These are phyloP conservation scores for Puccinia novopanici DNA, from an alignment of 1,284 basidiomycete genomes.

Conservation along the genomic window DNA sequence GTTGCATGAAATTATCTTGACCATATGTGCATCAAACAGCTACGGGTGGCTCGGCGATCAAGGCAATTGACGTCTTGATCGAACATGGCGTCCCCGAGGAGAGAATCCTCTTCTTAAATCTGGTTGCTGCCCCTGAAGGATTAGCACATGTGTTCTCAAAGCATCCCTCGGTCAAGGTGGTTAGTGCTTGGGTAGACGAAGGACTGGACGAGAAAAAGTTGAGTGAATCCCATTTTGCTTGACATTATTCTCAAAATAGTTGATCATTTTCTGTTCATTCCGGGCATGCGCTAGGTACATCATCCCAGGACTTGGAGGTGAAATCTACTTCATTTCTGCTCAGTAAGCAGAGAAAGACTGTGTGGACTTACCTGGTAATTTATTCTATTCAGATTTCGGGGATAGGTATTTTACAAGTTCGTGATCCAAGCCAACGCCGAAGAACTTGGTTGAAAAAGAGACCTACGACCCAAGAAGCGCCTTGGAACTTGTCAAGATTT, in stretches of 20 bases:
- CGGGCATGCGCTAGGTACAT: conserved; percentile 64
- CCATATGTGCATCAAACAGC: conserved; percentile 63
- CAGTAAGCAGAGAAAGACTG: background rate
- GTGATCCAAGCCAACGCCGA: background rate
- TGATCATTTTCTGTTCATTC: background rate
- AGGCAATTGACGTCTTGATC: conserved; percentile 90
- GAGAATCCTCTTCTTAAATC: conserved; percentile 92
- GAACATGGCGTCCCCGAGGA: conserved; percentile 81
- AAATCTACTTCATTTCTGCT: conserved; percentile 25
- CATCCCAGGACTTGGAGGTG: conserved; percentile 70
- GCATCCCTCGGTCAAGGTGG: conserved; percentile 82
- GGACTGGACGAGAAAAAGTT: conserved; percentile 76
- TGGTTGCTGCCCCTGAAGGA: conserved; percentile 91
- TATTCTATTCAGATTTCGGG: conserved; percentile 53
- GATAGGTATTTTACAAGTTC: conserved; percentile 55
- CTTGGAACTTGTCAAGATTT: background rate
- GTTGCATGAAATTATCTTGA: conserved; percentile 1
- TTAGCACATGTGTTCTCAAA: conserved; percentile 76
- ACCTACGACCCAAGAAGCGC: background rate
- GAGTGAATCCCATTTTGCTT: conserved; percentile 51
- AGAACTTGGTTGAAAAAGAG: background rate
- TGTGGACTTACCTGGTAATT: background rate
- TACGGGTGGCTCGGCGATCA: conserved; percentile 95
- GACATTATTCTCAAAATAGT: background rate
- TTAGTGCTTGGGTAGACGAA: conserved; percentile 96